A percentile compares a stretch with the other conserved stretches of the same genome.
phyloP scores from a whole-genome alignment of 2,329 filamentous ascomycete genomes.

The Geosmithia putterillii region DNA sequence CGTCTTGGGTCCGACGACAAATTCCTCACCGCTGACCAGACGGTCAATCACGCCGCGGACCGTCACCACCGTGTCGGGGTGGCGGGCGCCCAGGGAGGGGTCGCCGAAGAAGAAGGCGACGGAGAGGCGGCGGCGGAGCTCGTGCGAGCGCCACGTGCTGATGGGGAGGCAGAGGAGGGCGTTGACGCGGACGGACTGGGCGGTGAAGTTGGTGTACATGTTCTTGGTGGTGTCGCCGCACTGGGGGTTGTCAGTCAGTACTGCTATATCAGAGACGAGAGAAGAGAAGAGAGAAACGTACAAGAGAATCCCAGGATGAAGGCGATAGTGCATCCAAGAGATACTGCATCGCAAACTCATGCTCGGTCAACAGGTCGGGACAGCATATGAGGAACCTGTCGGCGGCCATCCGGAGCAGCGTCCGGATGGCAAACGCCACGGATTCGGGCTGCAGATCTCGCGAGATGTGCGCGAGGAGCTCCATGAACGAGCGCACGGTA shows the following conservation, averaged over 20 bases:
- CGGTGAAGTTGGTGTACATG: slow-evolving; percentile 29
- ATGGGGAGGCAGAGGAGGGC: slow-evolving; percentile 48
- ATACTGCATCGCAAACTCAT: slow-evolving; percentile 28
- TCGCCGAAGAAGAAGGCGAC: slow-evolving; percentile 49
- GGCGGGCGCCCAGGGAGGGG: slow-evolving; percentile 22
- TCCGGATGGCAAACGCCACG: slow-evolving; percentile 25
- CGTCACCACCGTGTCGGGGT: slow-evolving; percentile 27
- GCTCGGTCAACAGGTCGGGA: slow-evolving; percentile 23
- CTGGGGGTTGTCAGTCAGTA: slow-evolving; percentile 19
- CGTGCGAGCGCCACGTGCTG: slow-evolving; percentile 33
- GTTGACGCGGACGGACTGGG: slow-evolving; percentile 41
- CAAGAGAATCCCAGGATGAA: slow-evolving; percentile 25
- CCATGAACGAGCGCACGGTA: slow-evolving; percentile 27
- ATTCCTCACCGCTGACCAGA: slow-evolving; percentile 30
- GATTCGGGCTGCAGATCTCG: slow-evolving; percentile 18
- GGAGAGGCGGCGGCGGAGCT: slow-evolving; percentile 55
- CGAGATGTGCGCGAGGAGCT: slow-evolving; percentile 25
- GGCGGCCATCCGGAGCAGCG: slow-evolving; percentile 41
- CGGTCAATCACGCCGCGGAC: slow-evolving; percentile 31
- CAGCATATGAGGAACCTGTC: slow-evolving; percentile 36
- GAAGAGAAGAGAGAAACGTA: slow-evolving; percentile 15
- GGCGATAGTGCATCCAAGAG: slow-evolving; percentile 29
- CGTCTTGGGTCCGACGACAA: slow-evolving; percentile 39
- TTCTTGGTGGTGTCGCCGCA: slow-evolving; percentile 35
- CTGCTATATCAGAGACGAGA: background rate